phyloP scores from a whole-genome alignment of 345 rosid species.

The Camelina laxa region DNA sequence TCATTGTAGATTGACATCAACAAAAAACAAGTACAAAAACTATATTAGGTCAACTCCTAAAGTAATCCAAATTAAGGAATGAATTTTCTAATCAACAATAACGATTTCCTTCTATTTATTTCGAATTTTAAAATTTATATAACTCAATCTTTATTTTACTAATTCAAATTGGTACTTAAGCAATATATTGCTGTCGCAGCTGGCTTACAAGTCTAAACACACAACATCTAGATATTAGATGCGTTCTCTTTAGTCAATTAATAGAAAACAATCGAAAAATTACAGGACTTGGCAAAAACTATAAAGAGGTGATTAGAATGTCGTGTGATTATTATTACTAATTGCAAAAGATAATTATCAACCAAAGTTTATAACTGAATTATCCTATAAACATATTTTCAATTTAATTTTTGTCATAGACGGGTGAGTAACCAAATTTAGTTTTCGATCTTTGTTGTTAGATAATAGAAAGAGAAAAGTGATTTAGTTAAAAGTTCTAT shows the following conservation, averaged over 20 bases:
- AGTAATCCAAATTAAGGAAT: slow-evolving; percentile 13
- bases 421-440: background rate
- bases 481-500: background rate
- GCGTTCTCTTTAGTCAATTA: background rate
- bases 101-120: background rate
- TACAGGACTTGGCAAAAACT: slow-evolving; percentile 1
- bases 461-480: background rate
- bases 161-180: background rate
- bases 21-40: background rate
- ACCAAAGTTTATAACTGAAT: background rate
- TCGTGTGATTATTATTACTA: slow-evolving; percentile 1
- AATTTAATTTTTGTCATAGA: background rate
- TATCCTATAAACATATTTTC: background rate
- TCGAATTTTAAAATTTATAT: background rate
- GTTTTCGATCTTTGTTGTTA: background rate
- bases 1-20: slow-evolving; percentile 6
- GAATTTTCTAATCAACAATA: background rate
- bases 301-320: background rate
- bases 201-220: slow-evolving; percentile 29
- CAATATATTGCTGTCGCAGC: background rate
- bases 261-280: background rate
- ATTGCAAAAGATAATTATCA: background rate
- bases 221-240: background rate
- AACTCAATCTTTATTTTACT: background rate
- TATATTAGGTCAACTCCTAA: slow-evolving; percentile 24